Percentiles rank a stretch among this genome's conserved stretches.
Conservation (phyloP, 306 rosid species). For the Morella rubra region DNA sequence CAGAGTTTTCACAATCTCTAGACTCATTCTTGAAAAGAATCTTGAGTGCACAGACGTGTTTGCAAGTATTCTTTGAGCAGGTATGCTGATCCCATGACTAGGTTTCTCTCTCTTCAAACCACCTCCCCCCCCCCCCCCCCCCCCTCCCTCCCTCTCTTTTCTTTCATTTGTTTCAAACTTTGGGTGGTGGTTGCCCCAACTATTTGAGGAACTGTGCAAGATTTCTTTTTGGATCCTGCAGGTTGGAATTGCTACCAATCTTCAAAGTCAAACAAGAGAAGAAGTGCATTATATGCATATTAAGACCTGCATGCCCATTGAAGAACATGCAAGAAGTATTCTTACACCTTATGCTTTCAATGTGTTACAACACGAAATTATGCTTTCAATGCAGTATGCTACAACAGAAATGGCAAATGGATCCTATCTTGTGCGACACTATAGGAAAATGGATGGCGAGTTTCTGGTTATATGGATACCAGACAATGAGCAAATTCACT, state of each 20-base stretch:
- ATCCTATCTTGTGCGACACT: slow-evolving; percentile 56
- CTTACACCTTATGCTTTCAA: slow-evolving; percentile 63
- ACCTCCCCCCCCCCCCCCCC: background rate
- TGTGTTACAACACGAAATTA: slow-evolving; percentile 50
- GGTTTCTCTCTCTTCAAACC: background rate
- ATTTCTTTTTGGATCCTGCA: slow-evolving; percentile 24
- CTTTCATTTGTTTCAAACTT: too few relatives aligned
- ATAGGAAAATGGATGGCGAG: slow-evolving; percentile 58
- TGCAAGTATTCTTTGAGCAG: slow-evolving; percentile 62
- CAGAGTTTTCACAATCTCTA: slow-evolving; percentile 48
- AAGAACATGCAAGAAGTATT: slow-evolving; percentile 57
- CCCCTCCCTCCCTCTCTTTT: too few relatives aligned
- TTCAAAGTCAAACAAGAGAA: slow-evolving; percentile 37
- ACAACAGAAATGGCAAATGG: slow-evolving; percentile 51
- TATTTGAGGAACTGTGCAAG: background rate
- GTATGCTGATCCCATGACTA: slow-evolving; percentile 23
- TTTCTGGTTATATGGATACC: slow-evolving; percentile 52
- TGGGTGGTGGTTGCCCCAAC: too few relatives aligned
- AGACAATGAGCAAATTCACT: slow-evolving; percentile 49
- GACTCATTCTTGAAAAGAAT: slow-evolving; percentile 50
- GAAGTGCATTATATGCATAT: slow-evolving; percentile 39
- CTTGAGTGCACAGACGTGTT: slow-evolving; percentile 40
- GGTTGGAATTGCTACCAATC: slow-evolving; percentile 39
- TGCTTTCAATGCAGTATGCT: slow-evolving; percentile 48
- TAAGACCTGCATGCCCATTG: slow-evolving; percentile 67